Conservation (phyloP, 2,329 filamentous ascomycete species). For the Trichoderma sp. region DNA sequence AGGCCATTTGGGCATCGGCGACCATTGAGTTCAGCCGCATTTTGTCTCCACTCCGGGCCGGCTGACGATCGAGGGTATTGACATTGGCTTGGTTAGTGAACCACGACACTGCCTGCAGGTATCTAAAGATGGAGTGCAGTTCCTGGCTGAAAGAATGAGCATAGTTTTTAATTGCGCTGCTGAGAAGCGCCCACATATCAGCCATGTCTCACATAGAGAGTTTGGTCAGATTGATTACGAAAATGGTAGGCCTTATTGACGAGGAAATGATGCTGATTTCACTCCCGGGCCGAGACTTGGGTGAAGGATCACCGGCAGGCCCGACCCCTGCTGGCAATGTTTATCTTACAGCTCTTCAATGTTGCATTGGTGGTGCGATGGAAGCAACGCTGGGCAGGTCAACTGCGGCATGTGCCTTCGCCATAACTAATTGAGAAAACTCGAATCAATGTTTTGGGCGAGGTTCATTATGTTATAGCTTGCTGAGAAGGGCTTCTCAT, state of each 20-base stretch:
- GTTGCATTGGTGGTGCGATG: too few relatives aligned
- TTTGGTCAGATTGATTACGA: background rate
- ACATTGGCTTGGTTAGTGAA: background rate
- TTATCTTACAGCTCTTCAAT: too few relatives aligned
- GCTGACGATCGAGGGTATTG: background rate
- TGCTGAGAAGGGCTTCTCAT: too few relatives aligned
- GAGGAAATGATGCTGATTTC: background rate
- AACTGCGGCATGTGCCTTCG: too few relatives aligned
- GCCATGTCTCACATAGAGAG: background rate
- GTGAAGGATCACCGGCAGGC: background rate
- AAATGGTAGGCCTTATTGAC: background rate
- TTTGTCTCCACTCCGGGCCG: background rate
- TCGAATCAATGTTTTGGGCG: too few relatives aligned
- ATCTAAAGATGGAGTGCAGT: background rate
- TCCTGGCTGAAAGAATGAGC: background rate
- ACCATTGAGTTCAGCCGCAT: background rate
- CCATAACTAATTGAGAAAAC: too few relatives aligned
- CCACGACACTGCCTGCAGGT: background rate
- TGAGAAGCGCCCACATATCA: background rate
- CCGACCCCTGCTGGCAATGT: too few relatives aligned
- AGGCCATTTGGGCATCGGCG: background rate
- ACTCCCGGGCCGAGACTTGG: background rate
- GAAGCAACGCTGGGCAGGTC: too few relatives aligned
- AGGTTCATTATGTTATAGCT: too few relatives aligned
- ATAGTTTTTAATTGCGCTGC: background rate